phyloP scores from a whole-genome alignment of 148 eudicot genomes.

The Persicaria tinctoria region DNA sequence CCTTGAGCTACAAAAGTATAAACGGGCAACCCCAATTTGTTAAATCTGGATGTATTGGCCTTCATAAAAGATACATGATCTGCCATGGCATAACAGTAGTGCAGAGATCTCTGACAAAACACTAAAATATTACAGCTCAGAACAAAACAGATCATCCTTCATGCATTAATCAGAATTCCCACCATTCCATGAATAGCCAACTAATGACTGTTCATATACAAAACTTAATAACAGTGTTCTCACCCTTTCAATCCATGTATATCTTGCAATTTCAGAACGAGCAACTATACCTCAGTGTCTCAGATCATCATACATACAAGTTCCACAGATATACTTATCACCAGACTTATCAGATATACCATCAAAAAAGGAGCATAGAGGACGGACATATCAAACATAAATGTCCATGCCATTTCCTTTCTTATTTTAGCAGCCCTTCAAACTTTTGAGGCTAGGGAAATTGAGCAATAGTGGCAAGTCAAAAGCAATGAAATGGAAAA shows the following conservation, averaged over 20 bases:
- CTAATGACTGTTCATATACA: not conserved
- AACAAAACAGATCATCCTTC: not conserved
- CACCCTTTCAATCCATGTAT: not conserved
- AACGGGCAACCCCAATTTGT: not conserved
- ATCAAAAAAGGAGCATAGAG: not conserved
- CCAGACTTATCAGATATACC: not conserved
- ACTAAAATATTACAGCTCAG: not conserved
- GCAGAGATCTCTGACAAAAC: not conserved
- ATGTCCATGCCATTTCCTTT: not conserved
- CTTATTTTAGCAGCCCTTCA: not conserved
- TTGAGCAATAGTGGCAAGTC: not conserved
- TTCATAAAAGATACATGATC: not conserved
- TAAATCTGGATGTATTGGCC: not conserved
- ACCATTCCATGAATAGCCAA: not conserved
- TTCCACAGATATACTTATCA: not conserved
- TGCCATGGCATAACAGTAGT: not conserved
- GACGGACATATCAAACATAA: not conserved
- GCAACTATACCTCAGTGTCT: not conserved
- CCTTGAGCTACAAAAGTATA: constrained; percentile 35
- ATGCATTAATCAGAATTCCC: not conserved
- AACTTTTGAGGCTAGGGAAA: not conserved
- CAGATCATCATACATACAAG: not conserved
- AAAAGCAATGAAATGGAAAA: not conserved
- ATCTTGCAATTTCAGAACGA: not conserved
- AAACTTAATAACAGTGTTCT: not conserved